These are phyloP conservation scores for Euphorbia neoarborescens DNA, from an alignment of 441 rosid genomes.

Conservation along the genomic window DNA sequence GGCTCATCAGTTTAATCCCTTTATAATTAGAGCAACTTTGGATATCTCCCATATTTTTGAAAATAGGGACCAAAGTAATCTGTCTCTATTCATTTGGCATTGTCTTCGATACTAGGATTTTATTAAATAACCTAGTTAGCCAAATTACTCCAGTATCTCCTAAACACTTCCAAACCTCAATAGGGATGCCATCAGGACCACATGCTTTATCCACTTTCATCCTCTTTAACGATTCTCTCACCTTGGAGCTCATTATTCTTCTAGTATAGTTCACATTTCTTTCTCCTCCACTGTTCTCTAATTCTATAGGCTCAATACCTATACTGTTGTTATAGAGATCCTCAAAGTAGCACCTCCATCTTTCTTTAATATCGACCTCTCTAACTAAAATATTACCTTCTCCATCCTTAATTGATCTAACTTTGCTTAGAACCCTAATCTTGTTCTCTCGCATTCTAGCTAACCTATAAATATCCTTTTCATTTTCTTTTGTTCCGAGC, in stretches of 20 bases:
- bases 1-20: too few relatives aligned
- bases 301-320: too few relatives aligned
- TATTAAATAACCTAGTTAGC: not conserved
- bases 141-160: not conserved
- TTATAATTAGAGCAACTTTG: not conserved
- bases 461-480: not conserved
- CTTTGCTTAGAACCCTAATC: not conserved
- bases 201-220: not conserved
- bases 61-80: not conserved
- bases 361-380: not conserved
- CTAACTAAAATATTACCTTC: not conserved
- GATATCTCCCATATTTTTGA: not conserved
- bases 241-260: not conserved
- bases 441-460: not conserved
- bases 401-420: not conserved
- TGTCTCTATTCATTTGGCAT: too few relatives aligned
- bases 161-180: not conserved
- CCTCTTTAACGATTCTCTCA: not conserved
- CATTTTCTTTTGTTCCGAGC: not conserved
- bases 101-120: too few relatives aligned
- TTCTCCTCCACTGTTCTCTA: not conserved
- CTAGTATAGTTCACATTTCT: not conserved
- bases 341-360: too few relatives aligned
- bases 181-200: not conserved
- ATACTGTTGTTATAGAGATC: too few relatives aligned